phyloP scores from a whole-genome alignment of 2,329 filamentous ascomycete species.

The Botrytis fragariae region DNA sequence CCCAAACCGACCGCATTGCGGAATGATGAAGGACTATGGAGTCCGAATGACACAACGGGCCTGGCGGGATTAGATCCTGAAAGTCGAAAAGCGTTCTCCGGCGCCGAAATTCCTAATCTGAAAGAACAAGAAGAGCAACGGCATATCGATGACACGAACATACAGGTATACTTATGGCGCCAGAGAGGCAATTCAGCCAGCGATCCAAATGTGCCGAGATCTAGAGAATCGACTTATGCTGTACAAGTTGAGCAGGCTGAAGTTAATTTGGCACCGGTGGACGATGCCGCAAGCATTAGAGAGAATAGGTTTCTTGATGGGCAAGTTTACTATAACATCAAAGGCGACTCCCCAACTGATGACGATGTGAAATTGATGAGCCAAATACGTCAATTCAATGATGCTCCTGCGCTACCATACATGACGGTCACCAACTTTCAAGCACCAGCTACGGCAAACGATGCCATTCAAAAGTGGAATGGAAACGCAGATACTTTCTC shows the following conservation, averaged over 20 bases:
- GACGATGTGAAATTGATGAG: conserved; percentile 34
- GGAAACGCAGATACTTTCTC: conserved; percentile 50
- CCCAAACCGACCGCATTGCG: conserved; percentile 23
- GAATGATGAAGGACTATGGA: conserved; percentile 34
- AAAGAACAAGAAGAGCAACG: conserved; percentile 37
- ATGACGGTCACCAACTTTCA: conserved; percentile 42
- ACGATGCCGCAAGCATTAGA: conserved; percentile 36
- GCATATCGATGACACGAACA: conserved; percentile 36
- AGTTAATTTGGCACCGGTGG: conserved; percentile 30
- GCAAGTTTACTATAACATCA: conserved; percentile 36
- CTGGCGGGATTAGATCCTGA: conserved; percentile 36
- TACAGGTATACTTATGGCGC: conserved; percentile 39
- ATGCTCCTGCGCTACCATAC: conserved; percentile 40
- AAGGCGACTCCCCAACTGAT: conserved; percentile 27
- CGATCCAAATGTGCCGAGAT: conserved; percentile 27
- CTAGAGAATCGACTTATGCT: conserved; percentile 28
- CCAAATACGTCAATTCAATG: conserved; percentile 37
- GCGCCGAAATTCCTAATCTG: conserved; percentile 33
- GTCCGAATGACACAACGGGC: conserved; percentile 28
- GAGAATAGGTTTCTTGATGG: conserved; percentile 36
- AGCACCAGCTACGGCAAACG: conserved; percentile 46
- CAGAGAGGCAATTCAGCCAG: conserved; percentile 30
- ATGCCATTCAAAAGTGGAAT: conserved; percentile 48
- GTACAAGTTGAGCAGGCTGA: conserved; percentile 25
- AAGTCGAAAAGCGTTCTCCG: conserved; percentile 27